phyloP scores from a whole-genome alignment of 495 filamentous ascomycete species.

The Acidiella bohemica region DNA sequence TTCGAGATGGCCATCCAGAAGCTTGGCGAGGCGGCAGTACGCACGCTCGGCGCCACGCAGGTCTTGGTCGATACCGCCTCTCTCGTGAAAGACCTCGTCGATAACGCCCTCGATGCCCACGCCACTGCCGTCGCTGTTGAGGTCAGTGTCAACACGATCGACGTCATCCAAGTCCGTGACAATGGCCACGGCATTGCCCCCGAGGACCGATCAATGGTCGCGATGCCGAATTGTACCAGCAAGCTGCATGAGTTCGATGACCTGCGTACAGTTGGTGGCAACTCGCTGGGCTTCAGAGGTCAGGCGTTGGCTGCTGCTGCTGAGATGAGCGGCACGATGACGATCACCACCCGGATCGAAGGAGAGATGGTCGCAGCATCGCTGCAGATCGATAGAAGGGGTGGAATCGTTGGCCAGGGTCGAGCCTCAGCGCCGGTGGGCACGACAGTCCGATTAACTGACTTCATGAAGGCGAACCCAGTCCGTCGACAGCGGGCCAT shows the following conservation, averaged over 20 bases:
- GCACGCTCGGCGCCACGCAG: slow-evolving; percentile 58
- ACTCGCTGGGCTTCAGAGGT: slow-evolving; percentile 75
- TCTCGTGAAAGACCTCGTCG: slow-evolving; percentile 80
- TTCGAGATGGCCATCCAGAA: slow-evolving; percentile 48
- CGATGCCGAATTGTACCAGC: slow-evolving; percentile 64
- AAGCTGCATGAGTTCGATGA: slow-evolving; percentile 68
- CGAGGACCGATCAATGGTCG: slow-evolving; percentile 53
- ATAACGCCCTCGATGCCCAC: slow-evolving; percentile 78
- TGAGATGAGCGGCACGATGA: slow-evolving; percentile 49
- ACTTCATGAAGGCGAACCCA: slow-evolving; percentile 57
- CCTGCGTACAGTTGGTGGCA: slow-evolving; percentile 48
- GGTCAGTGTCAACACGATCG: slow-evolving; percentile 60
- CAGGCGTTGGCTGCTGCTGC: slow-evolving; percentile 71
- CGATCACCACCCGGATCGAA: slow-evolving; percentile 56
- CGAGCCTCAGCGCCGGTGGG: slow-evolving; percentile 43
- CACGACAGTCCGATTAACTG: slow-evolving; percentile 56
- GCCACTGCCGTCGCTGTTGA: slow-evolving; percentile 60
- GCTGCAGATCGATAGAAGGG: slow-evolving; percentile 39
- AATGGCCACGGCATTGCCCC: slow-evolving; percentile 71
- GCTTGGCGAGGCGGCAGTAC: slow-evolving; percentile 51
- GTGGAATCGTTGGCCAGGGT: slow-evolving; percentile 29
- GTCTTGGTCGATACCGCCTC: slow-evolving; percentile 56
- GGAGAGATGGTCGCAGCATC: slow-evolving; percentile 51
- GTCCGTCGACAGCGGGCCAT: slow-evolving; percentile 56
- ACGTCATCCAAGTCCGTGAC: slow-evolving; percentile 71